Conservation (phyloP, 2,329 filamentous ascomycete genomes). For the Xylariaceae sp. region DNA sequence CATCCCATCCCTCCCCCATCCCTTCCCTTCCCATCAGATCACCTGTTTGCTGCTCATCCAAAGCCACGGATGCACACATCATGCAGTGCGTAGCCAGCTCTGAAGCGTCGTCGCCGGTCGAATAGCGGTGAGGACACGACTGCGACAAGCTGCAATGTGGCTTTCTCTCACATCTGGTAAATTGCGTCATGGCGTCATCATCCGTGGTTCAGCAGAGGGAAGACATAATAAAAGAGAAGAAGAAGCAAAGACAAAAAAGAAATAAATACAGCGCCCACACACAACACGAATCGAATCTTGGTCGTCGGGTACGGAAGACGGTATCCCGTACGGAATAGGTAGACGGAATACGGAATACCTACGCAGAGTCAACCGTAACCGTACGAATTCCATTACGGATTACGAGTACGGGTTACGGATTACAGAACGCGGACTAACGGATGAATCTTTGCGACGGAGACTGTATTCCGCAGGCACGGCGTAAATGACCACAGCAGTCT, state of each 20-base stretch:
- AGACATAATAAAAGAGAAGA: background rate
- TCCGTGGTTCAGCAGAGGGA: background rate
- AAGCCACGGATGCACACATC: conserved; percentile 13
- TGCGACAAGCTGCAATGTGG: background rate
- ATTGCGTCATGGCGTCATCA: conserved; percentile 14
- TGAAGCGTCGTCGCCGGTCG: conserved; percentile 9
- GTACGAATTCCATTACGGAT: too few species aligned
- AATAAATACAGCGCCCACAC: background rate
- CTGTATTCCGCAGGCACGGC: background rate
- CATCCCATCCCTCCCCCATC: background rate
- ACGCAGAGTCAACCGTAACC: too few species aligned
- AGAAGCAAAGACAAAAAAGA: conserved; percentile 2
- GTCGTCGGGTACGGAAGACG: too few species aligned
- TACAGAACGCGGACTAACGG: too few species aligned
- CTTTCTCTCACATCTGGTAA: background rate
- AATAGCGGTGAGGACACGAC: conserved; percentile 15
- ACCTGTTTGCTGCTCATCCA: conserved; percentile 14
- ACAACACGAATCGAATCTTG: background rate
- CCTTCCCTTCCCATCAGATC: conserved; percentile 2
- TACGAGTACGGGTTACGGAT: too few species aligned
- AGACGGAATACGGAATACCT: too few species aligned
- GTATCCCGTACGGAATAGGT: too few species aligned
- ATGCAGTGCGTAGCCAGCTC: conserved; percentile 12
- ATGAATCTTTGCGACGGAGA: too few species aligned
- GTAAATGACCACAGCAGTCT: background rate